Base-by-base conservation (phyloP, 2,329 filamentous ascomycete species). In the Beauveria scarabaeidicola region DNA sequence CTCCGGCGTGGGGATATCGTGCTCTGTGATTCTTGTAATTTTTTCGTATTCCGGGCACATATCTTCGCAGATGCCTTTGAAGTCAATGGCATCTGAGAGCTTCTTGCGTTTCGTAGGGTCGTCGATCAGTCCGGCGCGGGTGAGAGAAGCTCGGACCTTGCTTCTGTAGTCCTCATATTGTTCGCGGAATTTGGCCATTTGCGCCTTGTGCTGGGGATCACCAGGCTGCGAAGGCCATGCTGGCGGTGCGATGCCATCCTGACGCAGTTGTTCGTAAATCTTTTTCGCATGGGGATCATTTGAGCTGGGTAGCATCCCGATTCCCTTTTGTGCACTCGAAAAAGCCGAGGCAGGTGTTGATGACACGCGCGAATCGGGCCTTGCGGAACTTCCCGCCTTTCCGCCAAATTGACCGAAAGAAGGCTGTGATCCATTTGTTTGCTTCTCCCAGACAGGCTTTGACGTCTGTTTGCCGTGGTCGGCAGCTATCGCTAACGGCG, bases 1-100 rank as follows among this genome's bases (percentile, higher is more conserved):
- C 66, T 87, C 84, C 7, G 81, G 75, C 7, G 72, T 72, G 63
- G 81, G 78, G 23, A 85, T 77, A 62, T 87, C 82, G 64, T 78
- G 74, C 67, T 87, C 83, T 52, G 80, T 80, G 59, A 88, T 86
- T 62, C 85, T 78, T 53, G 77, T 81, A 38, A 86, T 78, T 68
- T 81, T 82, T 68, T 88, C 85, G 69, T 81, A 87, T 63, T 86
- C 82, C 5, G 85, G 85, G 62, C 85, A 88, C 85, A 87, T 88
- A 27, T 86, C 82, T 65, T 87, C 82, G 65, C 84, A 87, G 50
- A 85, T 86, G 15, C 85, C 85, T 67, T 84, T 84, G 67, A 88
- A 88, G 46, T 82, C 79, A 52, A 88, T 82, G 7, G 85, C 85
- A 67, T 88, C 80, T 61, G 82, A 78, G 8, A 88, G 75, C 19